Conservation (phyloP, 208 protist genomes). For the Leishmania turanica region DNA sequence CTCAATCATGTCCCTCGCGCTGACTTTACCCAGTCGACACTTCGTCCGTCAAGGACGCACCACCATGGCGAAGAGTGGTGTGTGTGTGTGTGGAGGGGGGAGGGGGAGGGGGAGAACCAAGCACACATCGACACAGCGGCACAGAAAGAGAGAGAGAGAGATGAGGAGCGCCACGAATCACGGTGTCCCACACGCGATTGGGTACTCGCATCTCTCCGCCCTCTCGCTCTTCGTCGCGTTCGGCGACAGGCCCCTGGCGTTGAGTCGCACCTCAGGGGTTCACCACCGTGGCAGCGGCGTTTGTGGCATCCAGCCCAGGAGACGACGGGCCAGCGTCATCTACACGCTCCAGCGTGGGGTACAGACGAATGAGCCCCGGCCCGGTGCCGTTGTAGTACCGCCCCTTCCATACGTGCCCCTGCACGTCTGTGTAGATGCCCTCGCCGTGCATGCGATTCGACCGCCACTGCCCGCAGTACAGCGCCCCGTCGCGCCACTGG, state of each 20-base stretch:
- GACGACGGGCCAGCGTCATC: neutral
- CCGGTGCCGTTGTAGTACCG: conserved; percentile 84
- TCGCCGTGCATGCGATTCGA: conserved; percentile 86
- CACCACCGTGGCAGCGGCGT: neutral
- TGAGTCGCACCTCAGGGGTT: neutral
- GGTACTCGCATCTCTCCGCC: neutral
- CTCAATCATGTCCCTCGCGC: neutral
- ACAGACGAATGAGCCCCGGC: conserved; percentile 58
- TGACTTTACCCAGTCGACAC: neutral
- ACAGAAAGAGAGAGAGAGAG: neutral
- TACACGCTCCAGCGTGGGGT: conserved; percentile 23
- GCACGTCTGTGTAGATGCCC: conserved; percentile 79
- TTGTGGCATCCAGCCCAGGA: neutral
- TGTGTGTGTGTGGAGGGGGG: neutral
- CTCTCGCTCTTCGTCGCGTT: neutral
- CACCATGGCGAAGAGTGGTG: neutral
- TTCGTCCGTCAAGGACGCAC: neutral
- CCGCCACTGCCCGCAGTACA: conserved; percentile 82
- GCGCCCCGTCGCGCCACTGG: conserved; percentile 61
- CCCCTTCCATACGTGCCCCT: conserved; percentile 77
- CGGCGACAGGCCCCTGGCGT: neutral
- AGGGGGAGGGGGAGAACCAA: neutral
- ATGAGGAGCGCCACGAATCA: neutral
- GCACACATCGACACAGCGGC: neutral
- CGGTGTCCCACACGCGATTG: neutral